Conservation (phyloP, 352 stramenopile genomes). For the Phytophthora agathidicida region DNA sequence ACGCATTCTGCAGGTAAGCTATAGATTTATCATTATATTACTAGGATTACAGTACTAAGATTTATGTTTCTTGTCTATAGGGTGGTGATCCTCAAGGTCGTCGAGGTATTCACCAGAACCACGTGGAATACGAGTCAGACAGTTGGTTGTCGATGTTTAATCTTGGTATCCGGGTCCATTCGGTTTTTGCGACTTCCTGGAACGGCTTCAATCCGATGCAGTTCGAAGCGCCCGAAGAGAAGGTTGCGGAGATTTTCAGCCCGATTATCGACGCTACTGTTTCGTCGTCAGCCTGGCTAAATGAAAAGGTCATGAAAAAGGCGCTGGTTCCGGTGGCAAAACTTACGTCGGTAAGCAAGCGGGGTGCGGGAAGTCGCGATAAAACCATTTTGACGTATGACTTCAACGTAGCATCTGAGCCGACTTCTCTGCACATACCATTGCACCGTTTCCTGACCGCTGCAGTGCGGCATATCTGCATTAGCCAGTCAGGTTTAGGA, state of each 20-base stretch:
- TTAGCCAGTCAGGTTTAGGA: slow-evolving; percentile 61
- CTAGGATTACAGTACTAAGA: slow-evolving; percentile 8
- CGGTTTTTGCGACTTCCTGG: slow-evolving; percentile 82
- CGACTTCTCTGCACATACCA: slow-evolving; percentile 80
- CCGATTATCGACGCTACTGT: slow-evolving; percentile 53
- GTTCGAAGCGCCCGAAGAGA: slow-evolving; percentile 32
- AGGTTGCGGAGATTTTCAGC: slow-evolving; percentile 54
- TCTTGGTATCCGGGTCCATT: slow-evolving; percentile 86
- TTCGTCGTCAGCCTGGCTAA: slow-evolving; percentile 50
- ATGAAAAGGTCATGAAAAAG: slow-evolving; percentile 63
- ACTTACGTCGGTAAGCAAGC: slow-evolving; percentile 30
- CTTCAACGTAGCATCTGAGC: slow-evolving; percentile 66
- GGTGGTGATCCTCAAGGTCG: slow-evolving; percentile 78
- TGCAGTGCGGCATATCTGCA: slow-evolving; percentile 70
- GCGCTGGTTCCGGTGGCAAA: slow-evolving; percentile 40
- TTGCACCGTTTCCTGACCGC: slow-evolving; percentile 83
- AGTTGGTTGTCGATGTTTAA: slow-evolving; percentile 92
- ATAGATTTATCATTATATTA: neutral
- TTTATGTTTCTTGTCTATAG: slow-evolving; percentile 29
- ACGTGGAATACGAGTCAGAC: slow-evolving; percentile 90
- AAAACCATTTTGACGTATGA: slow-evolving; percentile 51
- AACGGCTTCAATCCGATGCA: slow-evolving; percentile 60
- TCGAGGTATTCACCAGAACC: slow-evolving; percentile 70
- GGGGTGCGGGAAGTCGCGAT: slow-evolving; percentile 15
- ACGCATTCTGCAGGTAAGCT: slow-evolving; percentile 62